These are phyloP conservation scores for Chlamydomonas incerta DNA, from an alignment of 139 green algal genomes.

Conservation along the genomic window DNA sequence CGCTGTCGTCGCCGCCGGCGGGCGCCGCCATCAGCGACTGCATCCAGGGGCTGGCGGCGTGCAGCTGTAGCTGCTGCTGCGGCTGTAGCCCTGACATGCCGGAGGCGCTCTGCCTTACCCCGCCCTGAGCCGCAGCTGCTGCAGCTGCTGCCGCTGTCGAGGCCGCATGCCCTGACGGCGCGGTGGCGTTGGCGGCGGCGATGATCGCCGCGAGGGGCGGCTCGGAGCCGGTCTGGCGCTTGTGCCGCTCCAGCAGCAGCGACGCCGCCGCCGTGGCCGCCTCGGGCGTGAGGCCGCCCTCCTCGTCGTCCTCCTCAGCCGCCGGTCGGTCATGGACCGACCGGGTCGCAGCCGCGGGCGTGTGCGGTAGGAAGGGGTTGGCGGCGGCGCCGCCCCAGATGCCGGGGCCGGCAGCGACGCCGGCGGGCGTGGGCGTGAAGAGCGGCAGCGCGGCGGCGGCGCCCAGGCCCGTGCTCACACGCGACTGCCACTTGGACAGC, in stretches of 20 bases:
- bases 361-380: conserved; percentile 6
- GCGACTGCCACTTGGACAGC: not conserved
- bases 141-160: too few species aligned
- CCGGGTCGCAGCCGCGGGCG: too few species aligned
- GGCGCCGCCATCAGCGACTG: conserved; percentile 12
- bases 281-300: not conserved
- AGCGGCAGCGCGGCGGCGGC: conserved; percentile 24
- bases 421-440: conserved; percentile 9
- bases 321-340: too few species aligned
- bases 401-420: not conserved
- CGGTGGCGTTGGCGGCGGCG: not conserved
- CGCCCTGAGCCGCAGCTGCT: too few species aligned
- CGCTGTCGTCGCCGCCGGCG: too few species aligned
- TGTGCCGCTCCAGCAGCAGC: conserved; percentile 21
- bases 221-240: not conserved
- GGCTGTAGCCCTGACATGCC: not conserved
- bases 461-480: not conserved
- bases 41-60: conserved; percentile 8
- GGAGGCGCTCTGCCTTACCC: not conserved
- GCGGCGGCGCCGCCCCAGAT: not conserved
- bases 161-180: too few species aligned
- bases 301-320: not conserved
- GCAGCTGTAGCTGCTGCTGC: not conserved
- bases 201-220: not conserved
- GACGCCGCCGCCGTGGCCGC: conserved; percentile 7